Evolutionary conservation across 169 alveolate species (phyloP).

Genomic region (Cardiosporidium cionae): DNA sequence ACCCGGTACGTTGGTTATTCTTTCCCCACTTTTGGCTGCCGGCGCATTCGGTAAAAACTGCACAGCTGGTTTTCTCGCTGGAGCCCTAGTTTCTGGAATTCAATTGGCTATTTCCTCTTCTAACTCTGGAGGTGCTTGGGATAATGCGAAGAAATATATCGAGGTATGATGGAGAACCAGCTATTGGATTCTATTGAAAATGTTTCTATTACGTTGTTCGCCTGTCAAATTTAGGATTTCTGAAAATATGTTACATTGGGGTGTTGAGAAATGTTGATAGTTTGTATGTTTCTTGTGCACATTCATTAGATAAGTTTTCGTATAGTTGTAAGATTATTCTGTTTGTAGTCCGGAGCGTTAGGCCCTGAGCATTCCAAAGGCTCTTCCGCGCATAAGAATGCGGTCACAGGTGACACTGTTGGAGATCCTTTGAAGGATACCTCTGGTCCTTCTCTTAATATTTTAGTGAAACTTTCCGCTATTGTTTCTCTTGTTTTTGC

Average conservation of each 20-base stretch:
- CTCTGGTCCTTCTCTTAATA: conserved; percentile 81
- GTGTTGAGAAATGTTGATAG: no score
- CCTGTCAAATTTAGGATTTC: no score
- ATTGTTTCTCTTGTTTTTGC: conserved; percentile 72
- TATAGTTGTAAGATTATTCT: no score
- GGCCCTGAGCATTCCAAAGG: conserved; percentile 49
- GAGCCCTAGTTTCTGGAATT: conserved; percentile 76
- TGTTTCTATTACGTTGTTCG: no score
- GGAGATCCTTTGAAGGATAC: conserved; percentile 93
- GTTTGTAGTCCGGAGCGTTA: conserved; percentile 49
- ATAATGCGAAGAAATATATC: conserved; percentile 75
- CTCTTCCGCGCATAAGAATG: conserved; percentile 63
- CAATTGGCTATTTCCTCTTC: conserved; percentile 74
- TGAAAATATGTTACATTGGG: no score
- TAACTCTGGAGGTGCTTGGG: conserved; percentile 86
- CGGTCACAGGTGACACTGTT: conserved; percentile 73
- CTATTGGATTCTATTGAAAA: background rate
- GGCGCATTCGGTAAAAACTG: conserved; percentile 66
- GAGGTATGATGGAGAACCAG: conserved; percentile 48
- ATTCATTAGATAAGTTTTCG: no score
- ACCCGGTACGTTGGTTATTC: conserved; percentile 71
- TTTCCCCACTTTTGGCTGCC: conserved; percentile 66
- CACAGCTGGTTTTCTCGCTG: conserved; percentile 80
- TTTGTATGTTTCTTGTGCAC: no score
- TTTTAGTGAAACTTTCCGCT: conserved; percentile 68